A percentile compares a stretch with the other conserved stretches of the same genome.
phyloP scores from a whole-genome alignment of 305 asterid genomes.

The Stenogyne calaminthoides region DNA sequence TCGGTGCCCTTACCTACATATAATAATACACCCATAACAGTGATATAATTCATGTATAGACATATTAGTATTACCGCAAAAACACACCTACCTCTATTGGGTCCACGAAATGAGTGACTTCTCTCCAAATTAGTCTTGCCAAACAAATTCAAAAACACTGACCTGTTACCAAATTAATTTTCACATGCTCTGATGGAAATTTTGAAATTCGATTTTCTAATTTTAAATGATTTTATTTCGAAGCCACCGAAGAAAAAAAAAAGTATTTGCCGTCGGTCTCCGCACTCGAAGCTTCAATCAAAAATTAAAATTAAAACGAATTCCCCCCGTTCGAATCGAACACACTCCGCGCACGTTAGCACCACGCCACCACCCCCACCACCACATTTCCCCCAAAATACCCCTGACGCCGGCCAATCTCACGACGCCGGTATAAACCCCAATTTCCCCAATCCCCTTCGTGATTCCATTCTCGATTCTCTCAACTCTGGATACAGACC shows the following conservation, averaged over 20 bases:
- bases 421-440: slow-evolving; percentile 39
- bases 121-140: slow-evolving; percentile 23
- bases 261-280: slow-evolving; percentile 44
- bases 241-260: slow-evolving; percentile 28
- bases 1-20: too few relatives aligned
- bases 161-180: slow-evolving; percentile 30
- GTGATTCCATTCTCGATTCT: slow-evolving; percentile 7
- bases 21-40: too few relatives aligned
- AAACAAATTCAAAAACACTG: slow-evolving; percentile 19
- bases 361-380: slow-evolving; percentile 36
- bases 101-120: slow-evolving; percentile 12
- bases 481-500: slow-evolving; percentile 9
- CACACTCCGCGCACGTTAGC: slow-evolving; percentile 63
- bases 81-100: background rate
- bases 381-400: slow-evolving; percentile 23
- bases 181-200: background rate
- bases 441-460: slow-evolving; percentile 8
- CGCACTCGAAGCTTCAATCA: slow-evolving; percentile 31
- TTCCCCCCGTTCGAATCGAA: slow-evolving; percentile 32
- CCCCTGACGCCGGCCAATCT: slow-evolving; percentile 32
- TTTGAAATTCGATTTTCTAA: background rate
- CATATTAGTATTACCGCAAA: too few relatives aligned
- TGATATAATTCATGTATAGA: too few relatives aligned
- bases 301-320: slow-evolving; percentile 32
- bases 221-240: background rate